A percentile compares a stretch with the other conserved stretches of the same genome.
Evolutionary conservation across 352 stramenopile species (phyloP).

Genomic region (Globisporangium cederbergense): DNA sequence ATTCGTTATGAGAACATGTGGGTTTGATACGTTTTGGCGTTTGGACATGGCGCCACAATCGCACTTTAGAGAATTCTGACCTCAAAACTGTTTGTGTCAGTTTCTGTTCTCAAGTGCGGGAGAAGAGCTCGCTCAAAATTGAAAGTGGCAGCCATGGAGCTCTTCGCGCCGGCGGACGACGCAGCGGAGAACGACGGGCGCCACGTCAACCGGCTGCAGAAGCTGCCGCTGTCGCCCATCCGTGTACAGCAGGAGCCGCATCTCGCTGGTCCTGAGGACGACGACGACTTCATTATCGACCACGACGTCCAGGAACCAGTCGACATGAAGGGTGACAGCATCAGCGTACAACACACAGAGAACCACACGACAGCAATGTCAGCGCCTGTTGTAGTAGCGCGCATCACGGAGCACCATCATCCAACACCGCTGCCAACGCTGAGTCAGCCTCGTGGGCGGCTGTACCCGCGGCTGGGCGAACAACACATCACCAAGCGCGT

Average conservation of each 20-base stretch:
- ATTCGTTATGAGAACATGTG: no score
- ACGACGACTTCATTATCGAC: slow-evolving; percentile 1
- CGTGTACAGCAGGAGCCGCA: background rate
- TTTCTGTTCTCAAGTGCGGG: no score
- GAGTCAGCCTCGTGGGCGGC: background rate
- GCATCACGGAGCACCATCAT: background rate
- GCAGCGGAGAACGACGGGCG: background rate
- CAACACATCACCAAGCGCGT: background rate
- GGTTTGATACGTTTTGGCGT: no score
- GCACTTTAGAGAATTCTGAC: no score
- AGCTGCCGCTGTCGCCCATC: slow-evolving; percentile 4
- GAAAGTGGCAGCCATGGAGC: background rate
- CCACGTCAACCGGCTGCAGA: slow-evolving; percentile 7
- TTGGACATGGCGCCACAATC: no score
- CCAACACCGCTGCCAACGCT: background rate
- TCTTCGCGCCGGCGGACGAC: background rate
- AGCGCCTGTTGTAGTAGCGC: background rate
- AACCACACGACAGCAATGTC: background rate
- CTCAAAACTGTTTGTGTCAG: no score
- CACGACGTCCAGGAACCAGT: background rate
- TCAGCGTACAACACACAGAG: background rate
- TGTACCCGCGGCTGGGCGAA: slow-evolving; percentile 4
- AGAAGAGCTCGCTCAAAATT: slow-evolving; percentile 1
- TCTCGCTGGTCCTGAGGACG: slow-evolving; percentile 6
- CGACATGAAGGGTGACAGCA: background rate